phyloP scores from a whole-genome alignment of 1,284 basidiomycete species.

The Xerocomus alliaceus region DNA sequence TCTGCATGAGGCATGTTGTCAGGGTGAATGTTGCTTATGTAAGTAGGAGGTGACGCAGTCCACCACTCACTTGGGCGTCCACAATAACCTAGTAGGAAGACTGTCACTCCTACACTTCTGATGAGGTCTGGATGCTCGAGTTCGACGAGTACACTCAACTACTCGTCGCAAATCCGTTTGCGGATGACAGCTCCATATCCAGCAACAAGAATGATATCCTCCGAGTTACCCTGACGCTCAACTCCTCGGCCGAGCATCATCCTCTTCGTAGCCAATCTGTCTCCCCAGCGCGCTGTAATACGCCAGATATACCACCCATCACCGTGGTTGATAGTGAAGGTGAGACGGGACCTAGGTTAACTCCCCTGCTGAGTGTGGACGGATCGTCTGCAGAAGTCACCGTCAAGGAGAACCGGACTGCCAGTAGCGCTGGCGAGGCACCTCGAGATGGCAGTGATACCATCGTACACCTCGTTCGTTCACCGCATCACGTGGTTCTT shows the following conservation, averaged over 20 bases:
- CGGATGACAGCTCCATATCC: constrained; percentile 12
- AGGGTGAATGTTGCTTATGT: constrained; percentile 21
- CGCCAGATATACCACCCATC: neutral
- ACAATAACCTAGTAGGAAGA: neutral
- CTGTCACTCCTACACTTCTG: constrained; percentile 6
- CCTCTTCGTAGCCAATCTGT: constrained; percentile 29
- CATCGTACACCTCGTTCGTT: constrained; percentile 32
- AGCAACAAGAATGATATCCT: neutral
- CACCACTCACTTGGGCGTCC: neutral
- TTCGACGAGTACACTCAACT: constrained; percentile 26
- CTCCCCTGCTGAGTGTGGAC: neutral
- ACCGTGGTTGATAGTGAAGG: neutral
- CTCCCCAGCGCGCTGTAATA: constrained; percentile 3
- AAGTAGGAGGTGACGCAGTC: constrained; percentile 11
- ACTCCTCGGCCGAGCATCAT: constrained; percentile 13
- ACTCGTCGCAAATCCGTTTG: constrained; percentile 28
- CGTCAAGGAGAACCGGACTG: neutral
- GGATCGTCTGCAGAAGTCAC: neutral
- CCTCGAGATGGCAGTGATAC: neutral
- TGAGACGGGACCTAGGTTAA: constrained; percentile 11
- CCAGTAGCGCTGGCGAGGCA: neutral
- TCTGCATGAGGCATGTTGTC: constrained; percentile 83
- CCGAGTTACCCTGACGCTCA: neutral
- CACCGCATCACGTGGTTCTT: neutral
- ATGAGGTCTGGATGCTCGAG: constrained; percentile 33